phyloP scores from a whole-genome alignment of 768 basidiomycete species.

The Lactarius tabidus region DNA sequence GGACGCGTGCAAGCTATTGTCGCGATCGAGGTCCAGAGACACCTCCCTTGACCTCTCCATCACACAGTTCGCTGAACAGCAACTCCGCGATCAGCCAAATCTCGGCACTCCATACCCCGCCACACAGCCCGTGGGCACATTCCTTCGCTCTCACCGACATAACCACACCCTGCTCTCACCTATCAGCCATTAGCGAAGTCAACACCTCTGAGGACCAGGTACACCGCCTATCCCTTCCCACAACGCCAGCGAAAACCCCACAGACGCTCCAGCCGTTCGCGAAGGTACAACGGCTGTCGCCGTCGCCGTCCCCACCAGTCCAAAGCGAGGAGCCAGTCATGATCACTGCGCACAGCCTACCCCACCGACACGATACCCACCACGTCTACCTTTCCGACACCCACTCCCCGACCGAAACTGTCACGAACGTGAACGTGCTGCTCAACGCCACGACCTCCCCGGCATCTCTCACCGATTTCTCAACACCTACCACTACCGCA shows the following conservation, averaged over 20 bases:
- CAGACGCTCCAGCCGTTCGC: slow-evolving; percentile 2
- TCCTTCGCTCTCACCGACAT: slow-evolving; percentile 9
- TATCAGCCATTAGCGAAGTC: slow-evolving; percentile 20
- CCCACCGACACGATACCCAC: neutral
- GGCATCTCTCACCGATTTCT: neutral
- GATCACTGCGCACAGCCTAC: neutral
- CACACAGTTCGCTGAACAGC: slow-evolving; percentile 31
- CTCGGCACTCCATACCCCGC: slow-evolving; percentile 25
- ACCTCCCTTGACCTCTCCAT: slow-evolving; percentile 27
- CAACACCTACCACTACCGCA: neutral
- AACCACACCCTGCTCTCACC: neutral
- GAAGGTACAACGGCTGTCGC: neutral
- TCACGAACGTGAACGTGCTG: neutral
- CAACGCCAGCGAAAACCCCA: slow-evolving; percentile 1
- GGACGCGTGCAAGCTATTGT: neutral
- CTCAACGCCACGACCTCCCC: neutral
- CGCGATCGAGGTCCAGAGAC: slow-evolving; percentile 10
- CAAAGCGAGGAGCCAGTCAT: neutral
- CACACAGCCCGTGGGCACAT: slow-evolving; percentile 17
- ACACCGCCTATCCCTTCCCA: neutral
- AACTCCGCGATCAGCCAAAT: slow-evolving; percentile 3
- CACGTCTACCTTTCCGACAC: neutral
- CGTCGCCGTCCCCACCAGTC: neutral
- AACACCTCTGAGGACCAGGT: neutral
- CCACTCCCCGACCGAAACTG: neutral